Conservation (phyloP, 1,284 basidiomycete genomes). For the Schizophyllum amplum region DNA sequence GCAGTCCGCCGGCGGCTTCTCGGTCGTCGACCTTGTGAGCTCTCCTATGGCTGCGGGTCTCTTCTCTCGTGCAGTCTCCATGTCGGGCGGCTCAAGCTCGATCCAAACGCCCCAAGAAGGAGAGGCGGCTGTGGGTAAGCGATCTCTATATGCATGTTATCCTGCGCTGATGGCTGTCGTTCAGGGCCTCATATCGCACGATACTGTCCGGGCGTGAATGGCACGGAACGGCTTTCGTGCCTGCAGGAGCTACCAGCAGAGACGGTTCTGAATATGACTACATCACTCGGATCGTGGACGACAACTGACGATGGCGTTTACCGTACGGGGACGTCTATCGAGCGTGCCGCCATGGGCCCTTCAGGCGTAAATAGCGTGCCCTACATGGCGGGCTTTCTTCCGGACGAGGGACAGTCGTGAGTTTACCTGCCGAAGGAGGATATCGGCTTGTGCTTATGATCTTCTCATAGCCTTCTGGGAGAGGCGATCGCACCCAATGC, state of each 20-base stretch:
- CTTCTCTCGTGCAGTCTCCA: conserved; percentile 10
- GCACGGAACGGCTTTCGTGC: conserved; percentile 11
- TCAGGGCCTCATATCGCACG: conserved; percentile 9
- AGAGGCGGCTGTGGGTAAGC: conserved; percentile 6
- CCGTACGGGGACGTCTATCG: conserved; percentile 8
- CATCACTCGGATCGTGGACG: conserved; percentile 8
- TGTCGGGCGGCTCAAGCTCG: conserved; percentile 7
- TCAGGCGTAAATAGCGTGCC: conserved; percentile 13
- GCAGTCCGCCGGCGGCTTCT: conserved; percentile 30
- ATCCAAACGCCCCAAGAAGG: conserved; percentile 2
- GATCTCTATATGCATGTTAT: too few relatives aligned
- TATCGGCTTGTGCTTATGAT: not conserved
- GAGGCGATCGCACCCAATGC: conserved; percentile 11
- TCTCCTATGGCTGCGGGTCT: conserved; percentile 11
- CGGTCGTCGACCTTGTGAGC: conserved; percentile 16
- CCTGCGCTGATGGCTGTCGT: not conserved
- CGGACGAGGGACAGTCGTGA: conserved; percentile 17
- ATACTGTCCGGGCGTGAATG: conserved; percentile 11
- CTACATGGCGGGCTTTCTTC: conserved; percentile 15
- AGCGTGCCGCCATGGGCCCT: conserved; percentile 10
- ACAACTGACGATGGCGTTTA: conserved; percentile 13
- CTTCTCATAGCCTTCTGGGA: conserved; percentile 9
- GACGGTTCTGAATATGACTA: conserved; percentile 12
- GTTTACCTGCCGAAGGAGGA: not conserved
- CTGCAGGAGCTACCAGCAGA: conserved; percentile 15